These are phyloP conservation scores for Paracorniculantispora psalliotae DNA, from an alignment of 2,329 filamentous ascomycete genomes.

Conservation along the genomic window DNA sequence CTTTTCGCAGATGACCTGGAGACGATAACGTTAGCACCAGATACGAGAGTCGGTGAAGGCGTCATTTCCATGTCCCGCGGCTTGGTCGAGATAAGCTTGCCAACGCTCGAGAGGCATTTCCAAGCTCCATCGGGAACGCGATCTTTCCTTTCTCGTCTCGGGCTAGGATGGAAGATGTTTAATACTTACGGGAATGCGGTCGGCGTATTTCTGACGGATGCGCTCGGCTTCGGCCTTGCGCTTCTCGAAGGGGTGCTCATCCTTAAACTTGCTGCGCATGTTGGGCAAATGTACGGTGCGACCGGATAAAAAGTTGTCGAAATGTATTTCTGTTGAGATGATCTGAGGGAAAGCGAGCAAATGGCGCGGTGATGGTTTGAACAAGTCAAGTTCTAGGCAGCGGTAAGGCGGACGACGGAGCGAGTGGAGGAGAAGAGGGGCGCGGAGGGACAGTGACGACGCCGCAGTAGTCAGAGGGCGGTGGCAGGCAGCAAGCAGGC, in stretches of 20 bases:
- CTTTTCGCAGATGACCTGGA: conserved; percentile 97
- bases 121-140: conserved; percentile 11
- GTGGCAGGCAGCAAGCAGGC: conserved; percentile 15
- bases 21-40: neutral
- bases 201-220: conserved; percentile 97
- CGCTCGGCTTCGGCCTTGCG: conserved; percentile 99
- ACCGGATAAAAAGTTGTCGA: conserved; percentile 9
- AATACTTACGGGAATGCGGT: conserved; percentile 87
- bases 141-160: neutral
- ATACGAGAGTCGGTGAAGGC: neutral
- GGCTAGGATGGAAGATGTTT: neutral
- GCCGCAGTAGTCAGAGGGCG: conserved; percentile 17
- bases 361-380: conserved; percentile 4
- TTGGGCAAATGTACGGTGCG: conserved; percentile 36
- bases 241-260: conserved; percentile 99
- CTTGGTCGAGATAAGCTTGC: too few species aligned
- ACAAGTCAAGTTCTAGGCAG: conserved; percentile 17
- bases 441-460: conserved; percentile 16
- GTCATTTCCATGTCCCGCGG: neutral
- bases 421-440: conserved; percentile 22
- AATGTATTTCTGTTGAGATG: neutral
- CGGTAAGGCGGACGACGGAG: conserved; percentile 22
- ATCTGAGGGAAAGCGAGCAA: neutral
- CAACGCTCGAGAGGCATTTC: neutral
- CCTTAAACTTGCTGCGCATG: conserved; percentile 99